phyloP scores from a whole-genome alignment of 208 protist genomes.

The Borovskyia barvae region DNA sequence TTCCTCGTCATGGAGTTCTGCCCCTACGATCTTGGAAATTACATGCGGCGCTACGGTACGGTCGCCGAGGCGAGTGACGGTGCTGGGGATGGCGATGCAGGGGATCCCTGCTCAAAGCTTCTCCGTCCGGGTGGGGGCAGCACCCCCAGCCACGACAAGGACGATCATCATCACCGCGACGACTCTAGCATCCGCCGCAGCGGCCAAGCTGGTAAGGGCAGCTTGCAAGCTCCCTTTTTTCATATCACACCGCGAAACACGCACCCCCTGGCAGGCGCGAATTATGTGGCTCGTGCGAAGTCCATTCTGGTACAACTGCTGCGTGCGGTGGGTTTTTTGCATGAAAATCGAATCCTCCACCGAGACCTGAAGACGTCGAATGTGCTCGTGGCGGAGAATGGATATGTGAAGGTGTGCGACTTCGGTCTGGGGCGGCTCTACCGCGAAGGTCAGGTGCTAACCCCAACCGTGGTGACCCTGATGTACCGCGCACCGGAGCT shows the following conservation, averaged over 20 bases:
- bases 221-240: constrained; percentile 40
- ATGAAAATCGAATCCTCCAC: constrained; percentile 82
- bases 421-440: constrained; percentile 88
- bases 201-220: no score
- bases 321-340: constrained; percentile 67
- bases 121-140: no score
- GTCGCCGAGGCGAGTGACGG: constrained; percentile 1
- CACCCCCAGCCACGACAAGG: no score
- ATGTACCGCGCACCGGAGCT: constrained; percentile 96
- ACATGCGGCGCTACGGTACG: constrained; percentile 47
- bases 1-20: constrained; percentile 89
- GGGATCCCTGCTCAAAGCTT: no score
- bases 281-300: constrained; percentile 74
- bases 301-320: constrained; percentile 78
- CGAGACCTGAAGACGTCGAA: constrained; percentile 91
- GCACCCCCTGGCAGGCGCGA: constrained; percentile 45
- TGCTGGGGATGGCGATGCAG: no score
- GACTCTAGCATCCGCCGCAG: no score
- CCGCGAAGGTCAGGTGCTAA: constrained; percentile 77
- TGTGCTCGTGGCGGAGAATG: constrained; percentile 66
- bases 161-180: no score
- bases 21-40: constrained; percentile 67
- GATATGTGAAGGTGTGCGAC: constrained; percentile 84
- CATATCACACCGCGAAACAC: constrained; percentile 61
- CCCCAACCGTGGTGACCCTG: constrained; percentile 91